Evolutionary conservation across 208 protist species (phyloP).

Genomic region (Trichomonas vaginalis): DNA sequence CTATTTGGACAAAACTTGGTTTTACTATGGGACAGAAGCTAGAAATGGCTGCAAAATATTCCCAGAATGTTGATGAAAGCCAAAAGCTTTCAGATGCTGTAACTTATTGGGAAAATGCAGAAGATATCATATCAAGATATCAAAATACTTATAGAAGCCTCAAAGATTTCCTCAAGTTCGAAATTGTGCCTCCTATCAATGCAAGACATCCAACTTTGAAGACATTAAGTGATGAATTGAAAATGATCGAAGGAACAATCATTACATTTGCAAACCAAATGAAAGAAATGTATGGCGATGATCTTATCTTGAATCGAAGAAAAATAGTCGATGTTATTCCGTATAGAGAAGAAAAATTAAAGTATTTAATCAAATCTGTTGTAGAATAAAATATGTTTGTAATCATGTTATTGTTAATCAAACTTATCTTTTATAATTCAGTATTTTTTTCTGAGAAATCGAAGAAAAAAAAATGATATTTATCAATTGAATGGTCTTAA

Average conservation of each 20-base stretch:
- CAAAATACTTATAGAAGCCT: background rate
- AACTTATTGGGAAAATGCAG: background rate
- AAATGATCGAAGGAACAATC: background rate
- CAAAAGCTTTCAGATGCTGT: background rate
- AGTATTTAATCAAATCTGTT: background rate
- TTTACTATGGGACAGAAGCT: background rate
- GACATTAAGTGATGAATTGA: background rate
- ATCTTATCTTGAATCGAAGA: background rate
- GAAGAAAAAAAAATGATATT: no score
- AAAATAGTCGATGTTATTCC: background rate
- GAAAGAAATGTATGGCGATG: background rate
- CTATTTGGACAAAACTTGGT: background rate
- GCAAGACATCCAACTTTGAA: background rate
- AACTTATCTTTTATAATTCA: no score
- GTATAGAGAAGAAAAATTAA: background rate
- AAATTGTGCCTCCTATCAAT: background rate
- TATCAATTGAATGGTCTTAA: no score
- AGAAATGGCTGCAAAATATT: background rate
- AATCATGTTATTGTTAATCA: background rate
- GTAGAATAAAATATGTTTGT: background rate
- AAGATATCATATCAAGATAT: background rate
- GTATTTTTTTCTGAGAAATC: no score
- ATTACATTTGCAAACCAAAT: background rate
- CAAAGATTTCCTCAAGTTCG: background rate
- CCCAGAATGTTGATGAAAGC: background rate